Evolutionary conservation across 768 basidiomycete genomes (phyloP).

Genomic region (Phlebiopsis flavidoalba): DNA sequence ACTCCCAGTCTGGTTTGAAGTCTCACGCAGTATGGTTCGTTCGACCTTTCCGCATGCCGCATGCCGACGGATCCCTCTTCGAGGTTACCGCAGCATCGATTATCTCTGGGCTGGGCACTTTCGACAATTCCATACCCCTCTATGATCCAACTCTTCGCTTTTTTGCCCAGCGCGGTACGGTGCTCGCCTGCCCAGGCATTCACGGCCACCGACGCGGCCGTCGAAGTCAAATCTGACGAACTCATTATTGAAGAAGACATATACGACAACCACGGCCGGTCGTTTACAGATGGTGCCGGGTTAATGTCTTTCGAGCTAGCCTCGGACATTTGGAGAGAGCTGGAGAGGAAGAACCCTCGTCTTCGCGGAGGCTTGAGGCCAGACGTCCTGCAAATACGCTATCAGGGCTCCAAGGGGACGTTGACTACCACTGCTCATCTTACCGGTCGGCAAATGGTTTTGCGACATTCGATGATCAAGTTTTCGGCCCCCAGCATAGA

Average conservation of each 20-base stretch:
- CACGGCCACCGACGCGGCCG: conserved; percentile 58
- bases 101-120: conserved; percentile 50
- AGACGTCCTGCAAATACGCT: conserved; percentile 48
- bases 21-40: conserved; percentile 20
- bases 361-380: background rate
- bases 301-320: conserved; percentile 47
- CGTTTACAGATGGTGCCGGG: conserved; percentile 37
- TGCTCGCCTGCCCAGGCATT: conserved; percentile 66
- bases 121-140: conserved; percentile 24
- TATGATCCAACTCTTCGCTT: conserved; percentile 40
- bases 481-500: conserved; percentile 42
- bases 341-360: conserved; percentile 10
- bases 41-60: conserved; percentile 11
- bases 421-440: conserved; percentile 48
- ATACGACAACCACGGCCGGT: conserved; percentile 12
- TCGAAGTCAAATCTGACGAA: conserved; percentile 33
- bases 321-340: conserved; percentile 32
- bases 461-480: conserved; percentile 60
- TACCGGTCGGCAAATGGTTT: conserved; percentile 39
- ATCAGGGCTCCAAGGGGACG: conserved; percentile 57
- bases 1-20: conserved; percentile 17
- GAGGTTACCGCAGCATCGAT: conserved; percentile 32
- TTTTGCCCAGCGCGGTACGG: conserved; percentile 60
- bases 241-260: conserved; percentile 40
- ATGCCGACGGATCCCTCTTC: background rate